phyloP scores from a whole-genome alignment of 2,329 filamentous ascomycete species.

The Parasarocladium wereldwijsianum region DNA sequence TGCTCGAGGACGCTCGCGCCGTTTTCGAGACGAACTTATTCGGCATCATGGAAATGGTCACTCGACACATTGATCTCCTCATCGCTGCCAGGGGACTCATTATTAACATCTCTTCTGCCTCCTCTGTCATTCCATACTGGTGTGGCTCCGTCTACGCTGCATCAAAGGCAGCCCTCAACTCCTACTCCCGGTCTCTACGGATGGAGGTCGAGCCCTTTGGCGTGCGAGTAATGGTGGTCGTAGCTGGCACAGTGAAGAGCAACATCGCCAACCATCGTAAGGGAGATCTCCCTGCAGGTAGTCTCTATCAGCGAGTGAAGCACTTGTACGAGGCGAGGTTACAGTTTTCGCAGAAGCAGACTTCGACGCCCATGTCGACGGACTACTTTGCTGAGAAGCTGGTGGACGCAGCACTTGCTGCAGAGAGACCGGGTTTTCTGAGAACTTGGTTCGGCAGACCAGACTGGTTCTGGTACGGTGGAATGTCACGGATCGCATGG shows the following conservation, averaged over 20 bases:
- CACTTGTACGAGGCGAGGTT: too few relatives aligned
- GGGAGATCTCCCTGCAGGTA: too few relatives aligned
- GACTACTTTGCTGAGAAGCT: too few relatives aligned
- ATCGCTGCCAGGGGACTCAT: slow-evolving; percentile 34
- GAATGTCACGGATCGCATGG: too few relatives aligned
- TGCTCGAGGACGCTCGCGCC: slow-evolving; percentile 34
- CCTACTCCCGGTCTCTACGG: slow-evolving; percentile 37
- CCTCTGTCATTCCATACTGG: slow-evolving; percentile 33
- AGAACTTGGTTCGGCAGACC: too few relatives aligned
- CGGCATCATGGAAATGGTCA: slow-evolving; percentile 38
- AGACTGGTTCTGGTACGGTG: too few relatives aligned
- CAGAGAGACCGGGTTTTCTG: too few relatives aligned
- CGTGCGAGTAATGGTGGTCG: slow-evolving; percentile 41
- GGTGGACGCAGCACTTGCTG: too few relatives aligned
- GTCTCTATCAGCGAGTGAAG: too few relatives aligned
- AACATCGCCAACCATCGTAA: slow-evolving; percentile 28
- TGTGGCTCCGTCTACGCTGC: slow-evolving; percentile 39
- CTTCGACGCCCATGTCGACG: too few relatives aligned
- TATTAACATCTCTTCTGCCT: slow-evolving; percentile 38
- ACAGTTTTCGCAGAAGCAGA: too few relatives aligned
- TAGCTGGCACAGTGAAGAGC: slow-evolving; percentile 37
- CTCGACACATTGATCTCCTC: slow-evolving; percentile 32
- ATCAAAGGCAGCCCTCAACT: slow-evolving; percentile 37
- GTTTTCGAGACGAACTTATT: slow-evolving; percentile 45
- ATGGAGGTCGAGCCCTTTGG: slow-evolving; percentile 37